Base-by-base conservation (phyloP, 1,284 basidiomycete genomes). In the Sporisorium sorghi region DNA sequence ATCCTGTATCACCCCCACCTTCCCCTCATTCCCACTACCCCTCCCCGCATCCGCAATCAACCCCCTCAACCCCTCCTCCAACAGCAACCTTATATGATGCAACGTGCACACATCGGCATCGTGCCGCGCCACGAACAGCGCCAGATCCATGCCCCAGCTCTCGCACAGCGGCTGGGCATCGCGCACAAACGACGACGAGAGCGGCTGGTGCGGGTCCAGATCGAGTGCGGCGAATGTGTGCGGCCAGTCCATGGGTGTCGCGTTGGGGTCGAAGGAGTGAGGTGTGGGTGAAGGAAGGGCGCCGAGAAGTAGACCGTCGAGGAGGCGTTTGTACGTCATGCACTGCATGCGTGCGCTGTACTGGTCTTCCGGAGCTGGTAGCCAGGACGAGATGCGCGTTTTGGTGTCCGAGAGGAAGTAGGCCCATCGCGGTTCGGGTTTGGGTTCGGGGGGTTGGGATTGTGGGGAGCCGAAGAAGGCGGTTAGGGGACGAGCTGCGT, bases 261-360 rank as follows among this genome's bases (percentile, higher is more conserved):
- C 58, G 42, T 68, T 47, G 5, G 44, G 47, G 43, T 81, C 74
- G 46, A 69, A 56, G 42, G 24, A 14, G 6, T 12, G 11, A 21
- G n/a, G 17, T 8, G 2, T 11, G 17, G 67, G 19, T 0, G 53
- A 48, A 14, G 51, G 23, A n/a, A 65, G 61, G 0, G 68, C 64
- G 33, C 67, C 70, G 28, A 73, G 57, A 24, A 63, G 63, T 8
- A 79, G 44, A 0, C 70, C 70, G 37, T 78, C 76, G 10, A 76
- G 65, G 5, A 84, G 71, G 2, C 81, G 60, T 40, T 69, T 68
- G 66, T 84, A 84, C 17, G 80, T 73, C 82, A 82, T 82, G 52
- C 76, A 77, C 65, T 84, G 82, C 54, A 79, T 68, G 3, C 73
- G 58, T 2, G 78, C 76, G 33, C 67, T 63, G 17, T 30, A 37